Evolutionary conservation across 495 filamentous ascomycete genomes (phyloP), one percentile per base, ranked within the genome.

Genomic region (Annulohypoxylon bovei): DNA sequence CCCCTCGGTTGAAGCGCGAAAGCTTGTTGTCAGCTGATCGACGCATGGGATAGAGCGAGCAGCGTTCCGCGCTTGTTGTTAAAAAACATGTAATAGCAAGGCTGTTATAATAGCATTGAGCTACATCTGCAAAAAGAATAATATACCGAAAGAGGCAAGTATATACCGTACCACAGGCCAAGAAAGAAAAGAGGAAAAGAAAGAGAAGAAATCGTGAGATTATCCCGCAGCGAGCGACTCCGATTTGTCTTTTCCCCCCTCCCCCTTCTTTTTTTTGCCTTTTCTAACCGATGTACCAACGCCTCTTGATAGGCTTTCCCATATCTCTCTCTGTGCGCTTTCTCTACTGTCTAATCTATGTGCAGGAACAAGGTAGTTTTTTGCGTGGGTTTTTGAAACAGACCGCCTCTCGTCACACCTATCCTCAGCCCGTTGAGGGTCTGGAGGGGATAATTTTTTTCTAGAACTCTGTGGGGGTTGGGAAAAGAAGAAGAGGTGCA

Each of bases 81-180:
- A 20, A 47, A 47, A 49, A 42, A 42, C 6, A 42, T 69, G 55
- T 61, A 62, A 42, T 62, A 62, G 35, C 42, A 40, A 57, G 42
- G 16, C 33, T 66, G 62, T 44, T 71, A 71, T 71, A 63, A 66
- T 52, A 62, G 46, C 58, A 58, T 37, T 62, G 33, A 52, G 39
- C 44, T 63, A 58, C 52, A 63, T 68, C 39, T 71, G 39, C 25
- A 63, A 72, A 67, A 33, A 67, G 64, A 67, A 64, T 56, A 68
- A 68, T 72, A 67, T 72, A 68, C 70, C 70, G 58, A 72, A 68
- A 62, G 11, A 68, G 70, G 70, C 70, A 72, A 72, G 70, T 72
- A 68, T 68, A 68, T 68, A 65, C 70, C 70, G 70, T 65, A 57
- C 55, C 54, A 20, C 22, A 28, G 22, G 12, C 46, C 22, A 50